Conservation (phyloP, 2,329 filamentous ascomycete species). For the Talaromyces marneffei region DNA sequence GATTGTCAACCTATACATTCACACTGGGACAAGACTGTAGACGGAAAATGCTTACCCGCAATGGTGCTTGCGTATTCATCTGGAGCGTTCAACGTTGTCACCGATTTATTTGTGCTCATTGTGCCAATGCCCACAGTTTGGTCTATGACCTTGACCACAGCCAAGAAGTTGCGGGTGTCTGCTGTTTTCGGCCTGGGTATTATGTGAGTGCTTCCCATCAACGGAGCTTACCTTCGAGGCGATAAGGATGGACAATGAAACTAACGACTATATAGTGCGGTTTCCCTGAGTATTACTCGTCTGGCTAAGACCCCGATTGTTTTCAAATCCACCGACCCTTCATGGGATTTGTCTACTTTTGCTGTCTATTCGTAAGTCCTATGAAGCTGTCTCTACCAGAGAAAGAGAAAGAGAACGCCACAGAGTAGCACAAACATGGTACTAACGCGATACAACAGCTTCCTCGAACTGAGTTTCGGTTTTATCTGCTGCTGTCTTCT, state of each 20-base stretch:
- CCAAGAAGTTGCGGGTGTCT: not conserved
- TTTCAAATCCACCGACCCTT: constrained; percentile 6
- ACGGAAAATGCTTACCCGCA: not conserved
- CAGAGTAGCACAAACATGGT: not conserved
- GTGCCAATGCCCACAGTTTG: constrained; percentile 4
- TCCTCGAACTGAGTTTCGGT: constrained; percentile 6
- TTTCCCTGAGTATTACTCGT: constrained; percentile 1
- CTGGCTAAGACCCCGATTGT: constrained; percentile 3
- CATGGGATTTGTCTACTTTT: constrained; percentile 1
- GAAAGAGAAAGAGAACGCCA: not conserved
- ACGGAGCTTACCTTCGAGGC: not conserved
- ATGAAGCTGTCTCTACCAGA: not conserved
- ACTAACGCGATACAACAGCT: not conserved
- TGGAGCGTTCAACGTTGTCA: constrained; percentile 5
- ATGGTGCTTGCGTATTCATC: constrained; percentile 2
- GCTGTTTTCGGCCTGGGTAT: constrained; percentile 3
- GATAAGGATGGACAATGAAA: too few species aligned
- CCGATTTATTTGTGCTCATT: constrained; percentile 4
- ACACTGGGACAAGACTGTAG: not conserved
- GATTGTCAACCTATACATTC: constrained; percentile 6
- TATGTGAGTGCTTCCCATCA: not conserved
- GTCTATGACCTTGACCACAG: not conserved
- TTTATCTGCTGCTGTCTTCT: constrained; percentile 6
- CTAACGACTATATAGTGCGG: not conserved
- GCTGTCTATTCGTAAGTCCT: constrained; percentile 2